Evolutionary conservation across 1,284 basidiomycete species (phyloP).

Genomic region (Rhizoctonia solani): DNA sequence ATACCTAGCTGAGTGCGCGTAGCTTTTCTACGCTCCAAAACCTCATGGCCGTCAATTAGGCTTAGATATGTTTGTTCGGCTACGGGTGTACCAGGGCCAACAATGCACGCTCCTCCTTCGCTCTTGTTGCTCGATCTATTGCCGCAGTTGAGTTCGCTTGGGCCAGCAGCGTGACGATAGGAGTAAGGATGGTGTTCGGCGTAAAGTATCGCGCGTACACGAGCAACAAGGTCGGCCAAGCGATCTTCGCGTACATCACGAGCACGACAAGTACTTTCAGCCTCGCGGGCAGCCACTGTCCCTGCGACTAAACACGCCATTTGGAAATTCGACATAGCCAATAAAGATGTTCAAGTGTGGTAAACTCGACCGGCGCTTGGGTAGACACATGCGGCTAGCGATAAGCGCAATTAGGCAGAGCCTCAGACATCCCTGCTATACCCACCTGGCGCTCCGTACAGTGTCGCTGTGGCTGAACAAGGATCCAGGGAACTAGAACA

Average conservation of each 20-base stretch:
- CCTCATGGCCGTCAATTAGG: slow-evolving; percentile 24
- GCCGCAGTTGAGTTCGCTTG: background rate
- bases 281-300: slow-evolving; percentile 34
- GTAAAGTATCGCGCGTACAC: slow-evolving; percentile 21
- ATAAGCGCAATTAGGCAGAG: too few relatives aligned
- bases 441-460: slow-evolving; percentile 40
- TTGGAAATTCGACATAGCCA: slow-evolving; percentile 38
- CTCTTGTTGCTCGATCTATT: background rate
- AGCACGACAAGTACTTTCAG: slow-evolving; percentile 33
- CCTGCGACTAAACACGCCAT: slow-evolving; percentile 37
- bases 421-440: too few relatives aligned
- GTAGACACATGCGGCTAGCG: too few relatives aligned
- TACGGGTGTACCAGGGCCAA: background rate
- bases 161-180: background rate
- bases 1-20: slow-evolving; percentile 29
- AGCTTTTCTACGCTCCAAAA: slow-evolving; percentile 22
- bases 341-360: too few relatives aligned
- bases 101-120: background rate
- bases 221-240: slow-evolving; percentile 26
- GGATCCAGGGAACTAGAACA: slow-evolving; percentile 40
- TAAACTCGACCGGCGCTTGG: too few relatives aligned
- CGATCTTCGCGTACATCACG: slow-evolving; percentile 26
- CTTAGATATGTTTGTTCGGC: slow-evolving; percentile 9
- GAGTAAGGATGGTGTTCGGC: background rate
- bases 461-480: slow-evolving; percentile 35